Base-by-base conservation (phyloP, 2,329 filamentous ascomycete genomes). In the Cercospora citrullina region DNA sequence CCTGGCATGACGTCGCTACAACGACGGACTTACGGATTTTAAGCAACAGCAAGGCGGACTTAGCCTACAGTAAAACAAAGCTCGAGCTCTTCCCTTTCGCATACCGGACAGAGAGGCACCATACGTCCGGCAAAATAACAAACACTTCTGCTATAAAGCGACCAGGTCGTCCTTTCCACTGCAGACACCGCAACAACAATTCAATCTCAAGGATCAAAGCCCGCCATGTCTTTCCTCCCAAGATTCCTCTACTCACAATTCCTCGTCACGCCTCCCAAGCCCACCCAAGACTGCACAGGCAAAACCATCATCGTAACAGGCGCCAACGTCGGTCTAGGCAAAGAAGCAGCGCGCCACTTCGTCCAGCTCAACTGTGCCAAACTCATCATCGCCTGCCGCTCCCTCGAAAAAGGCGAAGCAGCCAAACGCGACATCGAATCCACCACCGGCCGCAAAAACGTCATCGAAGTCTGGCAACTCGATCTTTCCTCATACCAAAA, bases 241-340 rank as follows among this genome's bases (percentile, higher is more conserved):
- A 68, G 59, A 26, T 81, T 83, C 71, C 67, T 84, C 63, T 77
- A 80, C 69, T 75, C 74, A 28, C 82, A 84, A 69, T 75, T 81
- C 68, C 76, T 81, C 65, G 68, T 80, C 57, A 79, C 74, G 5
- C 81, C 80, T 66, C 77, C 65, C 65, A 76, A 6, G 74, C 81
- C 42, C 69, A 69, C 68, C 1, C 63, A 64, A 21, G 71, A 73
- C 65, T 75, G 71, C 66, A 60, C 63, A 3, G 71, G 73, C 51
- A 72, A 69, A 21, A 81, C 75, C 5, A 75, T 84, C 64, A 80
- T 86, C 31, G 80, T 86, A 5, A 86, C 84, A 0, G 84, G 84
- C 51, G 79, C 81, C 2, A 85, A 85, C 64, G 75, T 77, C 6
- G 83, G 83, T 3, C 78, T 85, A 0, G 84, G 84, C 14, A 77